phyloP scores from a whole-genome alignment of 140 eudicot genomes.

The Cichorium intybus region DNA sequence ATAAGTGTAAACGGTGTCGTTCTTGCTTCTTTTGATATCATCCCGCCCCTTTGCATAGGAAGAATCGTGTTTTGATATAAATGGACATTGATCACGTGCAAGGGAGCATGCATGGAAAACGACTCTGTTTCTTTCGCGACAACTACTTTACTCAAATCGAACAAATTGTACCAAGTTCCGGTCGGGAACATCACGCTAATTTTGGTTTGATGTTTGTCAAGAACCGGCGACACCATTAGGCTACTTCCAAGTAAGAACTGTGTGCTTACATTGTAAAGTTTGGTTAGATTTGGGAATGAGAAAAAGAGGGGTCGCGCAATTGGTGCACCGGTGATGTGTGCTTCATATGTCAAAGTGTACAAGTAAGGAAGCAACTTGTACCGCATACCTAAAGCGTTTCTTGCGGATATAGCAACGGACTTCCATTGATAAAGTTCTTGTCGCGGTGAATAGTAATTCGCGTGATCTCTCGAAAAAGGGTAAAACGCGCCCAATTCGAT shows the following conservation, averaged over 20 bases:
- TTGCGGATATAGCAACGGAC: constrained; percentile 72
- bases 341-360: constrained; percentile 82
- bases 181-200: constrained; percentile 72
- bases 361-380: constrained; percentile 81
- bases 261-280: constrained; percentile 63
- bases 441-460: constrained; percentile 76
- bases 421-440: constrained; percentile 97
- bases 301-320: constrained; percentile 92
- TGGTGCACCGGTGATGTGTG: constrained; percentile 75
- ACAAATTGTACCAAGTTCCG: constrained; percentile 84
- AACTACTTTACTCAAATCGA: constrained; percentile 60
- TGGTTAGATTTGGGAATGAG: constrained; percentile 58
- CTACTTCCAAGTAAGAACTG: constrained; percentile 82
- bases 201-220: constrained; percentile 60
- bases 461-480: constrained; percentile 94
- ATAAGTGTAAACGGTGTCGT: constrained; percentile 78
- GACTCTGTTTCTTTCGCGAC: constrained; percentile 44
- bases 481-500: constrained; percentile 93
- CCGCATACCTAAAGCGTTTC: constrained; percentile 91
- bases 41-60: constrained; percentile 90
- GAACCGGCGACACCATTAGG: constrained; percentile 92
- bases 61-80: constrained; percentile 71
- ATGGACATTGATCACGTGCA: constrained; percentile 84
- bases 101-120: constrained; percentile 68
- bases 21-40: constrained; percentile 74